These are phyloP conservation scores for Nakazawaea peltata DNA, from an alignment of 805 yeast species.

Conservation along the genomic window DNA sequence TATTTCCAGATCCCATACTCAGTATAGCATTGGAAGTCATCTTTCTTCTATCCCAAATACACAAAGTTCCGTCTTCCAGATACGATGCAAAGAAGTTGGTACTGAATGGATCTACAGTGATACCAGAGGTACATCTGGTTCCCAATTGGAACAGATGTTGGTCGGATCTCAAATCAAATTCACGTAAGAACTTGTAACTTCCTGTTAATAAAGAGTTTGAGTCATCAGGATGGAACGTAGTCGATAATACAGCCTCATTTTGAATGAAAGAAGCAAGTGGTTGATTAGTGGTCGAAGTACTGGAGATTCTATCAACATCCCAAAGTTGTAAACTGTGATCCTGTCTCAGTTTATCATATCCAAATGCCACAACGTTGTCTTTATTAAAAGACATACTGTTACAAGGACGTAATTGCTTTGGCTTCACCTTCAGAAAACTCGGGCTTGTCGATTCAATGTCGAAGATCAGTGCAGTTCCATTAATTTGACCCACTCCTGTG, in stretches of 20 bases:
- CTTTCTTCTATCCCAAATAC: constrained; percentile 75
- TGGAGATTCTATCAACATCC: constrained; percentile 60
- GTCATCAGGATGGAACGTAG: constrained; percentile 57
- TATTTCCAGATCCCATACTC: constrained; percentile 11
- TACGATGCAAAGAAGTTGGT: constrained; percentile 62
- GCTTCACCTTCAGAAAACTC: constrained; percentile 35
- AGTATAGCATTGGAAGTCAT: constrained; percentile 21
- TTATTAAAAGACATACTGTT: constrained; percentile 65
- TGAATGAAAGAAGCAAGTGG: constrained; percentile 53
- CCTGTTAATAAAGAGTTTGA: constrained; percentile 57
- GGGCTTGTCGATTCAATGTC: constrained; percentile 39
- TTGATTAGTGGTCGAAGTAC: constrained; percentile 36
- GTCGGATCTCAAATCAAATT: constrained; percentile 62
- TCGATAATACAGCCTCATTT: constrained; percentile 67
- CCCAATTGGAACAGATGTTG: constrained; percentile 67
- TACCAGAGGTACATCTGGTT: constrained; percentile 62
- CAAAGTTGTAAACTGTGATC: constrained; percentile 74
- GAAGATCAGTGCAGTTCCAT: constrained; percentile 57
- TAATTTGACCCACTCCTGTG: constrained; percentile 67
- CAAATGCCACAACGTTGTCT: constrained; percentile 62
- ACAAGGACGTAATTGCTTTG: constrained; percentile 67
- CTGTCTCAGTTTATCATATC: constrained; percentile 69
- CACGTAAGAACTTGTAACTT: constrained; percentile 68
- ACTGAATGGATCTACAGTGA: constrained; percentile 63
- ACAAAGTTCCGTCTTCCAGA: constrained; percentile 78